Evolutionary conservation across 305 asterid species (phyloP).

Genomic region (Fraxinus dipetala): DNA sequence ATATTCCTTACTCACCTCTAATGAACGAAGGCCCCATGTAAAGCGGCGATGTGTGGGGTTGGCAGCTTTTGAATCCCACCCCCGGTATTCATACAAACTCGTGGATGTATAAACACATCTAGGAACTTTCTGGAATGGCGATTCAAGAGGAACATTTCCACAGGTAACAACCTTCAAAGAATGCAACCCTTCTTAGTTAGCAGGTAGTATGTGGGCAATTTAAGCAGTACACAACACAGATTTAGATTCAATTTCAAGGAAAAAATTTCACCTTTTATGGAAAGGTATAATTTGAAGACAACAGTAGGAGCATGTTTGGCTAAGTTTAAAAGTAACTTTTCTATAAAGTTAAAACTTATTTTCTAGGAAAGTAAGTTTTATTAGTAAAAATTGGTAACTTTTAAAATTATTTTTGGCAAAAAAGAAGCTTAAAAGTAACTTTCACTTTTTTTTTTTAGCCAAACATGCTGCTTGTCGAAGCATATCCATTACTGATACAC

Average conservation of each 20-base stretch:
- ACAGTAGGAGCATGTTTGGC: neutral
- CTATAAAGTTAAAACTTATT: neutral
- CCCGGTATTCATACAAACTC: constrained; percentile 65
- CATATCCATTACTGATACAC: neutral
- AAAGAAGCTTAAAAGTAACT: neutral
- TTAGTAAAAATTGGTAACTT: neutral
- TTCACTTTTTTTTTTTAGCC: neutral
- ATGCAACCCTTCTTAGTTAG: constrained; percentile 17
- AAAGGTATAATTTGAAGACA: neutral
- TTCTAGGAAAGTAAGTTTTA: neutral
- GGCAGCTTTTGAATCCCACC: constrained; percentile 83
- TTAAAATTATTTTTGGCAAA: neutral
- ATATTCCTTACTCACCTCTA: constrained; percentile 46
- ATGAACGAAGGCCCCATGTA: constrained; percentile 71
- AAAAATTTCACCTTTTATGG: neutral
- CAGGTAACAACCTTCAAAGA: constrained; percentile 69
- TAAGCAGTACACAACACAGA: neutral
- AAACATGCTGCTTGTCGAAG: neutral
- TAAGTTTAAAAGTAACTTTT: neutral
- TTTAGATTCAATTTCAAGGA: neutral
- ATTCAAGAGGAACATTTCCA: constrained; percentile 76
- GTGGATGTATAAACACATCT: constrained; percentile 76
- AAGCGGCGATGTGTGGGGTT: constrained; percentile 68
- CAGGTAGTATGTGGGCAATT: neutral
- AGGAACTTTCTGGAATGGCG: constrained; percentile 68